These are phyloP conservation scores for Leucaena leucocephala DNA, from an alignment of 306 rosid genomes.

Conservation along the genomic window DNA sequence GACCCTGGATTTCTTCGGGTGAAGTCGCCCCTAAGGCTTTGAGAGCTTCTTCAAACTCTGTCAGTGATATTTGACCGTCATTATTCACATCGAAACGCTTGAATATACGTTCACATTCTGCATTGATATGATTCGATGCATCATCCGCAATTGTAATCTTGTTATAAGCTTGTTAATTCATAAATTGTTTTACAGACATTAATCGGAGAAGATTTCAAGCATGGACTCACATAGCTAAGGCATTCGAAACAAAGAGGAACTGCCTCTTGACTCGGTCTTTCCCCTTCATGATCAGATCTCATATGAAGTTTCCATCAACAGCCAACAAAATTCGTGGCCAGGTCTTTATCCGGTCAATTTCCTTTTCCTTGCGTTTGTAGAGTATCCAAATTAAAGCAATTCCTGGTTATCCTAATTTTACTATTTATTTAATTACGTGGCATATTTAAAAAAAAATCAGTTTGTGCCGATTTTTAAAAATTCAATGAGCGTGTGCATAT, in stretches of 20 bases:
- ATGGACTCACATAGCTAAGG: not conserved
- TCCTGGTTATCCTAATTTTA: not conserved
- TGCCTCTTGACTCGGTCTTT: not conserved
- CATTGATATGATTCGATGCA: slow-evolving; percentile 2
- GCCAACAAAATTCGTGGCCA: not conserved
- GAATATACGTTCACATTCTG: slow-evolving; percentile 60
- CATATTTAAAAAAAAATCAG: too few species aligned
- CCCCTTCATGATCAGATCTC: slow-evolving; percentile 3
- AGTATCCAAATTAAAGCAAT: not conserved
- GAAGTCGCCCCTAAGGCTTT: slow-evolving; percentile 59
- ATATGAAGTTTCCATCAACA: not conserved
- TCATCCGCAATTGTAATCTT: slow-evolving; percentile 33
- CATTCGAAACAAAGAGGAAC: not conserved
- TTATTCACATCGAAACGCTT: slow-evolving; percentile 69
- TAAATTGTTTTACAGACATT: not conserved
- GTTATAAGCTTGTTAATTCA: not conserved
- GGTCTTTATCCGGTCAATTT: not conserved
- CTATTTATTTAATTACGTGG: not conserved
- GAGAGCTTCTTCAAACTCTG: slow-evolving; percentile 60
- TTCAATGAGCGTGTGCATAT: too few species aligned
- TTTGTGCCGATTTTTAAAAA: not conserved
- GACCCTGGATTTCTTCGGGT: slow-evolving; percentile 49
- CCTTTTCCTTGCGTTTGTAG: not conserved
- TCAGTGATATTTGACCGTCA: slow-evolving; percentile 61
- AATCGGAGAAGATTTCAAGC: not conserved